Base-by-base conservation (phyloP, 192 early-diverging fungal genomes). In the Linderina pennispora region DNA sequence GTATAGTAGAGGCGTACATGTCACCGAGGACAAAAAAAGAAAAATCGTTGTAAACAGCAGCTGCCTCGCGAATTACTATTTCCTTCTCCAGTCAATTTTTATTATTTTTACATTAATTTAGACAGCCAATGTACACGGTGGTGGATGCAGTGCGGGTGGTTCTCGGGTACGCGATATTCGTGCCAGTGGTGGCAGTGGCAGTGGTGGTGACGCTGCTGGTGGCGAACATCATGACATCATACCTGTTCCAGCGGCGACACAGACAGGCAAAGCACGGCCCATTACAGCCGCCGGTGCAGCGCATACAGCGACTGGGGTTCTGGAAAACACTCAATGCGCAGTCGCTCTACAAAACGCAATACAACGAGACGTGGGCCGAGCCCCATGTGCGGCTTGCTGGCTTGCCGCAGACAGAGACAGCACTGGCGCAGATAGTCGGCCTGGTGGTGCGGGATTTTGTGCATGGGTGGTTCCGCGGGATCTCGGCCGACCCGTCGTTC, bases 401-500 rank as follows among this genome's bases (percentile, higher is more conserved):
- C 15, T 36, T 23, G 26, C 45, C 23, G 15, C 19, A 35, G 40
- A 16, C 53, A 34, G 48, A 40, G 24, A 0, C 9, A 1, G 55
- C 44, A 18, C 7, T 64, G 25, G 21, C 8, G 3, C 4, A 4
- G 14, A n/a, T 73, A 2, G 14, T 64, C 23, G 38, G 33, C 14
- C 40, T 68, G 40, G 69, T 65, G 17, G 51, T 68, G 1, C 56
- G 75, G 26, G 75, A 77, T 34, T 77, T 77, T 55, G 57, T 77
- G 19, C 45, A 60, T n/a, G 33, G 42, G 10, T 77, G 75, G 75
- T 77, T 69, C 23, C 50, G 54, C 19, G 58, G 58, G 1, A 18
- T 77, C 2, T 56, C 60, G 3, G 58, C 75, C 0, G 75, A 76
- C 40, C 9, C 43, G 18, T 55, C 57, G 44, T 77, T 77, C 26